These are phyloP conservation scores for Onygena corvina DNA, from an alignment of 2,329 filamentous ascomycete genomes.

Conservation along the genomic window DNA sequence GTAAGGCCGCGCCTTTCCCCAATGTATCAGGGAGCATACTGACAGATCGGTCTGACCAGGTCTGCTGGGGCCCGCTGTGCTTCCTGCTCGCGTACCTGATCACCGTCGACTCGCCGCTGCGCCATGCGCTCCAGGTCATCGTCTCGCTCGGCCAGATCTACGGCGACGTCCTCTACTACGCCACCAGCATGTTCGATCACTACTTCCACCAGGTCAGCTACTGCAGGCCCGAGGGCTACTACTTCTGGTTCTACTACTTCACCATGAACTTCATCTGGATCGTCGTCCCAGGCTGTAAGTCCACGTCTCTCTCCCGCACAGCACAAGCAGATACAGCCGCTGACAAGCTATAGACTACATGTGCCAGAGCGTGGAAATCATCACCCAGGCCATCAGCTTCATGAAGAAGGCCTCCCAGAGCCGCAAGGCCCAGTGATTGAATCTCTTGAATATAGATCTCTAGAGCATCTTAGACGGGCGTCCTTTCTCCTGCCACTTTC, in stretches of 20 bases:
- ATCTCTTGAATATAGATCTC: not conserved
- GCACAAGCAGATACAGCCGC: not conserved
- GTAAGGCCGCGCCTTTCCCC: constrained; percentile 37
- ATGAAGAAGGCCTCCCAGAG: constrained; percentile 16
- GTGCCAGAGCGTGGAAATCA: constrained; percentile 22
- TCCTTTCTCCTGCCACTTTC: not conserved
- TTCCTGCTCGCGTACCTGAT: constrained; percentile 46
- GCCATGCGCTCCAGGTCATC: constrained; percentile 48
- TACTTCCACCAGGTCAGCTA: constrained; percentile 43
- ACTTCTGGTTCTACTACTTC: constrained; percentile 56
- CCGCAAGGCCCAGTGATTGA: constrained; percentile 22
- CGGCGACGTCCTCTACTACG: constrained; percentile 53
- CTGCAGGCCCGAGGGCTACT: constrained; percentile 50
- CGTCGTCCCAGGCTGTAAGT: constrained; percentile 45
- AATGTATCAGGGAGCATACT: constrained; percentile 7
- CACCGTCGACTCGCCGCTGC: constrained; percentile 42
- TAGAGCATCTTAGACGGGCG: too few relatives aligned
- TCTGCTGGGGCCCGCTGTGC: constrained; percentile 51
- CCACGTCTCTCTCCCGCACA: not conserved
- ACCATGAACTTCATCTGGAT: constrained; percentile 58
- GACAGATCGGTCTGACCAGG: constrained; percentile 29
- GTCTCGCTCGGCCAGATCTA: constrained; percentile 54
- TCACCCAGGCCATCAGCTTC: constrained; percentile 23
- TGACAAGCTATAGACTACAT: constrained; percentile 22
- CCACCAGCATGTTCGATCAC: constrained; percentile 50